Conservation (phyloP, 345 rosid species). For the Viola odorata region DNA sequence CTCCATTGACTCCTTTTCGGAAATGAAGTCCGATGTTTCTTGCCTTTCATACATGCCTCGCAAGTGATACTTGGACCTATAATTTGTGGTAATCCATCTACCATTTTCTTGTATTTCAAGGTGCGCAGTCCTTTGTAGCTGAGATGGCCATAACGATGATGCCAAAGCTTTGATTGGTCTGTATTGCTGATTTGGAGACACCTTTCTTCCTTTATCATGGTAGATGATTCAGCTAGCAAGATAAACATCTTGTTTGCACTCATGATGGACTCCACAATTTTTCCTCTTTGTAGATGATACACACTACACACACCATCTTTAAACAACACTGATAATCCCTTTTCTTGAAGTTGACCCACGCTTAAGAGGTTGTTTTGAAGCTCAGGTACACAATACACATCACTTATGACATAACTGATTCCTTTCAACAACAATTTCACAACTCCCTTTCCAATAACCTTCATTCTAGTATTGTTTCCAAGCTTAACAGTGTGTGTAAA, state of each 20-base stretch:
- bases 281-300: background rate
- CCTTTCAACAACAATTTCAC: background rate
- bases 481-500: background rate
- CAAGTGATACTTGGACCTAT: background rate
- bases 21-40: background rate
- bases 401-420: background rate
- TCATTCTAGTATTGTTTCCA: background rate
- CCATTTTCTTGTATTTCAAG: background rate
- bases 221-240: background rate
- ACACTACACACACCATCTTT: background rate
- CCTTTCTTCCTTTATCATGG: background rate
- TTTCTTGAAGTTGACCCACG: background rate
- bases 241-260: background rate
- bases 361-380: no score
- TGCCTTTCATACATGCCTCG: background rate
- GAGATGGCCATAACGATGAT: background rate
- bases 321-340: background rate
- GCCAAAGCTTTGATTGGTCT: background rate
- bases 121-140: background rate
- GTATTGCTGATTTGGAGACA: background rate
- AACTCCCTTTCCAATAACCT: background rate
- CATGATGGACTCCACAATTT: background rate
- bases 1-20: background rate
- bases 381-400: background rate
- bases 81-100: background rate